phyloP scores from a whole-genome alignment of 352 stramenopile genomes.

The Globisporangium splendens region DNA sequence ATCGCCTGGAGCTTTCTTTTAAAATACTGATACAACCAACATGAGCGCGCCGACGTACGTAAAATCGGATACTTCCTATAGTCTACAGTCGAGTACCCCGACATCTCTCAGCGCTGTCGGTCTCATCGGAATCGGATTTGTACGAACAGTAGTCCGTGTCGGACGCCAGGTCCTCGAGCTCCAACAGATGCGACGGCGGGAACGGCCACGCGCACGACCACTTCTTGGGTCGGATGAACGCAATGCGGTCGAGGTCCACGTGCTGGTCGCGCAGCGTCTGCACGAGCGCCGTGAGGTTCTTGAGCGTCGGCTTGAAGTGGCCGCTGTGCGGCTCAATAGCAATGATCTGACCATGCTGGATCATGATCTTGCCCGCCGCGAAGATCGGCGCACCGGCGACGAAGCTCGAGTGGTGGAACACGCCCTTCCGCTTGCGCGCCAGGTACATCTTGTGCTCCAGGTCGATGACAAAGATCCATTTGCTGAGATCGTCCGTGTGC shows the following conservation, averaged over 20 bases:
- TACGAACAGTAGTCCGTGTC: conserved; percentile 46
- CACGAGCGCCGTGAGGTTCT: conserved; percentile 44
- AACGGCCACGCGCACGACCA: conserved; percentile 67
- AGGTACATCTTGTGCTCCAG: conserved; percentile 40
- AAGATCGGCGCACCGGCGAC: conserved; percentile 55
- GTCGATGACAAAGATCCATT: conserved; percentile 78
- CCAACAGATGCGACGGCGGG: conserved; percentile 17
- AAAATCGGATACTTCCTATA: no score
- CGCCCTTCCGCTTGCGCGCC: conserved; percentile 65
- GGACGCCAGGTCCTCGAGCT: conserved; percentile 41
- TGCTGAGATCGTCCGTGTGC: conserved; percentile 57
- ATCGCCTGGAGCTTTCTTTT: no score
- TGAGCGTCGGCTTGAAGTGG: conserved; percentile 65
- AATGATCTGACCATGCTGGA: conserved; percentile 47
- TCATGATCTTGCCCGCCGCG: conserved; percentile 65
- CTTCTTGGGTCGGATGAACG: conserved; percentile 68
- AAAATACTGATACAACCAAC: no score
- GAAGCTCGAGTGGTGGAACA: conserved; percentile 81
- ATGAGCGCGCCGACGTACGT: no score
- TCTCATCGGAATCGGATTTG: conserved; percentile 35
- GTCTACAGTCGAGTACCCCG: no score
- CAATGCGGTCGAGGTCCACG: conserved; percentile 39
- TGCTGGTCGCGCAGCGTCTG: conserved; percentile 28
- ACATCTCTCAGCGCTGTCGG: no score
- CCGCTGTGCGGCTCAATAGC: conserved; percentile 72